Evolutionary conservation across 208 protist species (phyloP), one percentile per base, ranked within the genome.

Genomic region (Angomonas ambiguus): DNA sequence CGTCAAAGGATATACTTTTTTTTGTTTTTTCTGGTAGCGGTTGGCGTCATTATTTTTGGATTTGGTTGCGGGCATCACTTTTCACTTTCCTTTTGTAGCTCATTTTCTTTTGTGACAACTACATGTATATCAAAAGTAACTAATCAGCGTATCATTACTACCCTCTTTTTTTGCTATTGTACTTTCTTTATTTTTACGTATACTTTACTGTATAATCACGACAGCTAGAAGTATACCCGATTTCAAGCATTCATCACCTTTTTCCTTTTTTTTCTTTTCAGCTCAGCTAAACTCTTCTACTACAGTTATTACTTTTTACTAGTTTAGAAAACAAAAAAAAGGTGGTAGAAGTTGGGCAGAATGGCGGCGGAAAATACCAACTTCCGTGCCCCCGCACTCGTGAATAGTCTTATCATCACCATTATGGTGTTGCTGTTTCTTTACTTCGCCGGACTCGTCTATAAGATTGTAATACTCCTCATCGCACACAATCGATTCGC

Each of bases 371-470:
- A 45, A 45, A 45, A 5, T 68, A 61, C 57, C 27, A n/a, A 65
- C 53, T 30, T 67, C 49, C 62, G 42, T 28, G 13, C 38, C 2
- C 16, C 32, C 18, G 68, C 68, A 0, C 31, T 87, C 22, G 72
- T 87, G 48, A 82, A 87, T 63, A 81, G 72, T 25, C 13, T 79
- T 34, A 69, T 76, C 45, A 41, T 73, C 24, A 28, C 69, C 2
- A 38, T 79, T 27, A 51, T 83, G 22, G 38, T 77, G 20, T 34
- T 83, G 11, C 42, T 80, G 5, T 60, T 58, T 28, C 55, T 74
- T 2, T 79, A 69, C 65, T 48, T 74, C 27, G 0, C 82, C 10
- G 51, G 31, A 0, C 62, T 71, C 22, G 28, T 76, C 4, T 57
- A 61, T 8, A 55, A 74, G 24, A 67, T 61, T 1, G 53, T 74